phyloP scores from a whole-genome alignment of 176 grass and related monocot species.

The Pontederia paniculata region DNA sequence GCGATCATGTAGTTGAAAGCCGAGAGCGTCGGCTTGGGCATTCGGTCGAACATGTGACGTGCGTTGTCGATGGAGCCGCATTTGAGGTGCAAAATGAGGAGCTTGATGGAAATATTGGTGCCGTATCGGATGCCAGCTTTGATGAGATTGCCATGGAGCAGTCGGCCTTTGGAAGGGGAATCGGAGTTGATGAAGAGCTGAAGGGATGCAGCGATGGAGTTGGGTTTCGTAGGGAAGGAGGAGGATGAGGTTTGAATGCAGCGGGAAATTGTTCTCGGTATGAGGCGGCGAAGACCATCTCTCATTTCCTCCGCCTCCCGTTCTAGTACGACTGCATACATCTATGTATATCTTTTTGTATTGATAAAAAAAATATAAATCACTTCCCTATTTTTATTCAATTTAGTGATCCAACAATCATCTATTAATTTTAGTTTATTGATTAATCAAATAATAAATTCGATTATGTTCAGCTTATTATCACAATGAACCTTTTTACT shows the following conservation, averaged over 20 bases:
- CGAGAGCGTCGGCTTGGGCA: slow-evolving; percentile 31
- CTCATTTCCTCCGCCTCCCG: background rate
- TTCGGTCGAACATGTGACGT: slow-evolving; percentile 52
- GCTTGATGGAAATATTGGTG: slow-evolving; percentile 42
- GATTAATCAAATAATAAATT: too few species aligned
- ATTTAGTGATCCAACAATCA: too few species aligned
- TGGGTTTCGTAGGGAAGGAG: background rate
- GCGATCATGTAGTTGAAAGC: slow-evolving; percentile 59
- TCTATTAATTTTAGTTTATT: too few species aligned
- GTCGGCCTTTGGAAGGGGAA: slow-evolving; percentile 29
- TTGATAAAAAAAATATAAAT: too few species aligned
- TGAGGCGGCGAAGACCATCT: background rate
- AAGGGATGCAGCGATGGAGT: slow-evolving; percentile 25
- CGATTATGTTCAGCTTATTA: too few species aligned
- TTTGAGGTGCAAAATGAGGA: slow-evolving; percentile 51
- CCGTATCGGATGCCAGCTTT: slow-evolving; percentile 24
- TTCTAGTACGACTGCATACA: too few species aligned
- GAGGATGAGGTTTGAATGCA: background rate
- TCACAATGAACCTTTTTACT: too few species aligned
- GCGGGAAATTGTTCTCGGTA: background rate
- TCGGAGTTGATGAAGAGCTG: slow-evolving; percentile 41
- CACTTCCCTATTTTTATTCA: too few species aligned
- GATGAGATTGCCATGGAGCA: slow-evolving; percentile 57
- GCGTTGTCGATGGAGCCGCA: slow-evolving; percentile 58
- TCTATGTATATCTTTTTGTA: too few species aligned